Base-by-base conservation (phyloP, 345 rosid species). In the Lepidium sativum region DNA sequence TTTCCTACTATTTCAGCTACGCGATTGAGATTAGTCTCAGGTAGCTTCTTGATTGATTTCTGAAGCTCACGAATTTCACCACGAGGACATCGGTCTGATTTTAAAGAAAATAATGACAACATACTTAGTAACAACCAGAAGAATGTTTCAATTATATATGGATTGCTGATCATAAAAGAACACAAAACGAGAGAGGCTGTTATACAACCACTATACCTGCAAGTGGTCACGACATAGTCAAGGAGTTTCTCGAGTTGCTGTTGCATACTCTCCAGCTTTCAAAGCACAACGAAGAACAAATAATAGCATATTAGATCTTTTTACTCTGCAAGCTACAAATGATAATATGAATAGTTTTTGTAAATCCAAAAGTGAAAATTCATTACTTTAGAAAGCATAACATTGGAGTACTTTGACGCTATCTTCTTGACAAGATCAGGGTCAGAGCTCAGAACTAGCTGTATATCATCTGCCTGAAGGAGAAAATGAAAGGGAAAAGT, bases 261-360 rank as follows among this genome's bases (percentile, higher is more conserved):
- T 49, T 70, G 40, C 74, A 70, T 70, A 54, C 25, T 20, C 33
- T 70, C 68, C 49, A 62, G 63, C 74, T 70, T 68, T 50, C 27
- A 17, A 21, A 6, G 18, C 31, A 20, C 31, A 31, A 41, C 5
- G 0, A 8, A 32, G 27, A 51, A 5, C 23, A 14, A 40, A 21
- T 3, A 67, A 15, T 15, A 63, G 45, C 20, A 21, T n/a, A 25
- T 32, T 7, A 55, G n/a, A 56, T 67, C n/a, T 9, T 25, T 34
- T 44, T 3, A 40, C 8, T 11, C 3, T 12, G 9, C 5, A 38
- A 34, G 32, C 54, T 44, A 44, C 14, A 35, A 6, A 35, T 15
- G 16, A 29, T 44, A 37, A 8, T 51, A 42, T 14, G 62, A 53
- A 14, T 31, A n/a, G 31, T 27, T 27, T 25, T 2, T 1, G 29